Conservation (phyloP, 2,329 filamentous ascomycete species). For the Fusarium praegraminearum region DNA sequence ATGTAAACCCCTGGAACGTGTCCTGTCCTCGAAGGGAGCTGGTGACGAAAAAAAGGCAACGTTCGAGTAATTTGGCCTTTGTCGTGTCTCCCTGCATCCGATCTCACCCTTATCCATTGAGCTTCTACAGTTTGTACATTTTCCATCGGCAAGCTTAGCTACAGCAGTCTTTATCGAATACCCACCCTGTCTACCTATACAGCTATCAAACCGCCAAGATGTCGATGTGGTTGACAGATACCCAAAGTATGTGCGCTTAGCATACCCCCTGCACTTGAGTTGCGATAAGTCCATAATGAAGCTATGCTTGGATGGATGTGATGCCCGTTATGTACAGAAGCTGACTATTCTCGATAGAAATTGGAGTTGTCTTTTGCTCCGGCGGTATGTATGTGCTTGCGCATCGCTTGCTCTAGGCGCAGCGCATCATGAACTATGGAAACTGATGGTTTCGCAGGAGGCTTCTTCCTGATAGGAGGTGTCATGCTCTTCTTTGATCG, state of each 20-base stretch:
- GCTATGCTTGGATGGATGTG: background rate
- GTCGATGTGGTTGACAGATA: conserved; percentile 95
- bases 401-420: conserved; percentile 24
- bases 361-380: conserved; percentile 97
- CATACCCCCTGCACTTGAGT: conserved; percentile 17
- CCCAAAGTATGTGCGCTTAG: conserved; percentile 78
- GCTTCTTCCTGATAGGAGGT: conserved; percentile 93
- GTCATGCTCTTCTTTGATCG: conserved; percentile 98
- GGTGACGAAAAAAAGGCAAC: conserved; percentile 41
- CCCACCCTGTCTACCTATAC: background rate
- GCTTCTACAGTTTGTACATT: background rate
- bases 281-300: conserved; percentile 12
- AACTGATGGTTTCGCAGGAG: conserved; percentile 68
- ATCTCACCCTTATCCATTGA: conserved; percentile 18
- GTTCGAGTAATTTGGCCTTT: conserved; percentile 34
- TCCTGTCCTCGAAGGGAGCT: conserved; percentile 31
- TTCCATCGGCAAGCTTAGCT: background rate
- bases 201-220: conserved; percentile 52
- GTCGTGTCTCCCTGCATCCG: conserved; percentile 27
- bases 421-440: conserved; percentile 37
- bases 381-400: conserved; percentile 77
- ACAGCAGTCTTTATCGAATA: background rate
- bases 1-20: conserved; percentile 40
- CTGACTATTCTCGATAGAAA: conserved; percentile 72
- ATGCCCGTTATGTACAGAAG: conserved; percentile 3